Conservation (phyloP, 2,329 filamentous ascomycete genomes). For the Pleochaeta shiraiana region DNA sequence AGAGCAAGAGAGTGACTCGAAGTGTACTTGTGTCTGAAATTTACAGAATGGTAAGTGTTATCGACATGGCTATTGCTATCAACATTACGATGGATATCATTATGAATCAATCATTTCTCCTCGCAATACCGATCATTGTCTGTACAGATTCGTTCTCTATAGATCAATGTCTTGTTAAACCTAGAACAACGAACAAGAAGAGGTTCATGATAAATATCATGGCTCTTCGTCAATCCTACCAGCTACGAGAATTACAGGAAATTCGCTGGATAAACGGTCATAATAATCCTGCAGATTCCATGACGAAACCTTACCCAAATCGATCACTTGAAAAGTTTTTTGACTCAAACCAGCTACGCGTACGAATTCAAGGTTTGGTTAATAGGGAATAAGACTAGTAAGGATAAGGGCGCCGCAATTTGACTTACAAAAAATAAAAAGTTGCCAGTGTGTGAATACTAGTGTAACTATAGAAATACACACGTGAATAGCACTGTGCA, state of each 20-base stretch:
- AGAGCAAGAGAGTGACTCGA: not conserved
- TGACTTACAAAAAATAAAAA: not conserved
- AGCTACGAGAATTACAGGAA: not conserved
- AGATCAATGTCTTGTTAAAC: conserved; percentile 6
- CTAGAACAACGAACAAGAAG: conserved; percentile 5
- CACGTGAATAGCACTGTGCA: not conserved
- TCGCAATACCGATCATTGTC: conserved; percentile 3
- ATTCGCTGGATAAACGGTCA: not conserved
- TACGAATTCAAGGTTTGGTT: no score
- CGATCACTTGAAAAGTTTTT: not conserved
- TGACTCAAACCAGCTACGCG: not conserved
- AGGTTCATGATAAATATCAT: not conserved
- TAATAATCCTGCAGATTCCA: not conserved
- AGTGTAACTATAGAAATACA: not conserved
- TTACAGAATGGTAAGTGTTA: conserved; percentile 5
- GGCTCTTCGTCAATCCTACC: not conserved
- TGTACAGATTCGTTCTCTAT: conserved; percentile 4
- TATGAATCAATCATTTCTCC: not conserved
- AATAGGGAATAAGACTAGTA: not conserved
- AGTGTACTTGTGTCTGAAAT: conserved; percentile 6
- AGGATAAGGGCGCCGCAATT: not conserved
- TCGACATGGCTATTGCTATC: conserved; percentile 5
- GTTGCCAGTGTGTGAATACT: not conserved
- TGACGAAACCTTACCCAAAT: not conserved
- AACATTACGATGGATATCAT: conserved; percentile 1